Percentiles rank a stretch among this genome's conserved stretches.
Evolutionary conservation across 352 stramenopile genomes (phyloP).

Genomic region (Pythium phragmitis): DNA sequence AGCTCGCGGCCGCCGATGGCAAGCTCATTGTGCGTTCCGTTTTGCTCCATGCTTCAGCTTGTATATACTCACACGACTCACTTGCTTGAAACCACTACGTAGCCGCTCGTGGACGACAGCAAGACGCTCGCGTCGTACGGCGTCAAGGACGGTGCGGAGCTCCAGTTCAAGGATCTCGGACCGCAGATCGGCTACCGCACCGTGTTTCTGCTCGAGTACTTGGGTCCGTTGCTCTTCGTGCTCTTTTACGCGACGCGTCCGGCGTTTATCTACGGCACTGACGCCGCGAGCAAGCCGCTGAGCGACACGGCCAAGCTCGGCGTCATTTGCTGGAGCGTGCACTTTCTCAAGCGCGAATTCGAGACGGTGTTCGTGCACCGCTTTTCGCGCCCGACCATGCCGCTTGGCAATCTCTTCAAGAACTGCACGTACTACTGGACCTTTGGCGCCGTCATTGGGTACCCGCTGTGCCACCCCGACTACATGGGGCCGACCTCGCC

Average conservation of each 20-base stretch:
- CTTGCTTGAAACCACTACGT: slow-evolving; percentile 3
- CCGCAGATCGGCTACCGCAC: slow-evolving; percentile 89
- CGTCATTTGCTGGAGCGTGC: slow-evolving; percentile 63
- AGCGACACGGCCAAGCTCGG: slow-evolving; percentile 51
- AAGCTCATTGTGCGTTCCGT: slow-evolving; percentile 31
- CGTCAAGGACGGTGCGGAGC: slow-evolving; percentile 45
- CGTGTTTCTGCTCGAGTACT: slow-evolving; percentile 87
- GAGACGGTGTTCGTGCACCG: slow-evolving; percentile 90
- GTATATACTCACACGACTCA: not conserved
- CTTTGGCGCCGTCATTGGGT: slow-evolving; percentile 82
- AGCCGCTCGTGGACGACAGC: slow-evolving; percentile 55
- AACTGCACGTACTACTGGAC: slow-evolving; percentile 91
- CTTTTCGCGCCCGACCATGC: slow-evolving; percentile 88
- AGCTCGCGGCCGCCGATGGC: slow-evolving; percentile 38
- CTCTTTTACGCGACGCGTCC: slow-evolving; percentile 71
- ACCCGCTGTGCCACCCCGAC: slow-evolving; percentile 75
- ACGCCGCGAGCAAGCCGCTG: slow-evolving; percentile 37
- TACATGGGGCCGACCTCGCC: slow-evolving; percentile 54
- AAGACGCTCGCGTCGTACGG: slow-evolving; percentile 58
- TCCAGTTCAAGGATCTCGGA: slow-evolving; percentile 80
- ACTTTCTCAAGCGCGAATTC: slow-evolving; percentile 88
- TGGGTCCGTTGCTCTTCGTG: slow-evolving; percentile 84
- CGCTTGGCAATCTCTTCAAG: slow-evolving; percentile 88
- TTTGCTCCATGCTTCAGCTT: no score
- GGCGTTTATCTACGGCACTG: slow-evolving; percentile 67